Conservation (phyloP, 768 basidiomycete species). For the Cubamyces lactineus region DNA sequence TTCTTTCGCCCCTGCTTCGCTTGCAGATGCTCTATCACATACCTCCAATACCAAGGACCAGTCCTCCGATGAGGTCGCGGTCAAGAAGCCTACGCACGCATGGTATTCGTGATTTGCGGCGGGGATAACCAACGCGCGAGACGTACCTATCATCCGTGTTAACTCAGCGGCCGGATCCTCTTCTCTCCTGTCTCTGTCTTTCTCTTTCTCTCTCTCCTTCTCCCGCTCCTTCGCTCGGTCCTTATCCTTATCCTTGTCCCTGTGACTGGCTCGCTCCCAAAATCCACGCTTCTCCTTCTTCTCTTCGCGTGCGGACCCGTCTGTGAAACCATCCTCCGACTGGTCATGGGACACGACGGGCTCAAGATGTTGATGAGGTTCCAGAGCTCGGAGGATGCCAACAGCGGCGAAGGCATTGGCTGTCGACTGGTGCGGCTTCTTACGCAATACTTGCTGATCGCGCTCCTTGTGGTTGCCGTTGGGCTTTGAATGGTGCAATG, state of each 20-base stretch:
- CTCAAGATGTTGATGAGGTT: constrained; percentile 47
- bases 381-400: constrained; percentile 63
- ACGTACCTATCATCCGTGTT: constrained; percentile 71
- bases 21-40: constrained; percentile 79
- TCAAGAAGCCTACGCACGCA: constrained; percentile 59
- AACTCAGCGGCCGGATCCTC: constrained; percentile 57
- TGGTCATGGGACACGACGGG: constrained; percentile 30
- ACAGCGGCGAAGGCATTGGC: constrained; percentile 43
- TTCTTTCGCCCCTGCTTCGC: constrained; percentile 77
- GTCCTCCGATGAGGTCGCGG: constrained; percentile 80
- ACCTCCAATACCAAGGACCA: constrained; percentile 84
- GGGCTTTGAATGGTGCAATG: constrained; percentile 12
- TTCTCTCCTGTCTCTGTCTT: constrained; percentile 42
- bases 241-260: constrained; percentile 40
- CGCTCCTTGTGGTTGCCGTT: constrained; percentile 28
- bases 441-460: constrained; percentile 28
- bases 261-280: constrained; percentile 46
- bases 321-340: constrained; percentile 37
- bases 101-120: background rate
- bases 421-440: constrained; percentile 30
- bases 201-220: constrained; percentile 45
- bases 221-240: constrained; percentile 42
- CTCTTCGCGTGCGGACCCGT: constrained; percentile 38
- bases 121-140: background rate
- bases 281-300: constrained; percentile 59